Percentiles rank a stretch among this genome's conserved stretches.
phyloP scores from a whole-genome alignment of 331 rosid species.

The Stylosanthes scabra region DNA sequence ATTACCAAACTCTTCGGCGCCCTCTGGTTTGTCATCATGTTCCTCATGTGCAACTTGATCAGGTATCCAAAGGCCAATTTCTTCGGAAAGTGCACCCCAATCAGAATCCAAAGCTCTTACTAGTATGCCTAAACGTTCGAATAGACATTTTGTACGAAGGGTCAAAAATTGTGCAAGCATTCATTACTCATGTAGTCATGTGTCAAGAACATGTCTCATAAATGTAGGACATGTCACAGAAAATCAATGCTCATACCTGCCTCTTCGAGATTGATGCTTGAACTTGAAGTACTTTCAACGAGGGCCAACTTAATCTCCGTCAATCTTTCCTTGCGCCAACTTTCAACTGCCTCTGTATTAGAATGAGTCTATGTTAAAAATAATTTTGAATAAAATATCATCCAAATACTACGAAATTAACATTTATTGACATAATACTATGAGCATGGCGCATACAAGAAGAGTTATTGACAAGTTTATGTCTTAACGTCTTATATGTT shows the following conservation, averaged over 20 bases:
- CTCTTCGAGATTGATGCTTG: slow-evolving; percentile 60
- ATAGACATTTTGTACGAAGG: slow-evolving; percentile 19
- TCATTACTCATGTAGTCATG: slow-evolving; percentile 7
- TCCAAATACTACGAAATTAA: not conserved
- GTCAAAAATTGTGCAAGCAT: slow-evolving; percentile 14
- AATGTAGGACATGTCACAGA: slow-evolving; percentile 1
- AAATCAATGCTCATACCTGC: slow-evolving; percentile 65
- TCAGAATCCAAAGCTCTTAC: slow-evolving; percentile 77
- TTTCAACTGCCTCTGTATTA: slow-evolving; percentile 54
- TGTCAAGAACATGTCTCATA: slow-evolving; percentile 15
- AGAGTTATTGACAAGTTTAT: not conserved
- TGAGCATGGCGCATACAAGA: not conserved
- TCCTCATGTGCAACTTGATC: slow-evolving; percentile 59
- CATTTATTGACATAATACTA: not conserved
- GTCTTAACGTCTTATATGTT: not conserved
- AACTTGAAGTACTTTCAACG: slow-evolving; percentile 41
- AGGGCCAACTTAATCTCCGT: slow-evolving; percentile 56
- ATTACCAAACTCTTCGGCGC: slow-evolving; percentile 72
- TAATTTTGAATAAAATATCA: slow-evolving; percentile 12
- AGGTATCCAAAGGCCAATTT: slow-evolving; percentile 94
- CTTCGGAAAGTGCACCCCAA: slow-evolving; percentile 78
- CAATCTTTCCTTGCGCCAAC: slow-evolving; percentile 84
- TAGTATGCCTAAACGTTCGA: slow-evolving; percentile 61
- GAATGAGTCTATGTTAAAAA: slow-evolving; percentile 27
- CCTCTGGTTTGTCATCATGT: slow-evolving; percentile 86